Conservation (phyloP, 805 yeast genomes). For the Metschnikowia reukaufii region DNA sequence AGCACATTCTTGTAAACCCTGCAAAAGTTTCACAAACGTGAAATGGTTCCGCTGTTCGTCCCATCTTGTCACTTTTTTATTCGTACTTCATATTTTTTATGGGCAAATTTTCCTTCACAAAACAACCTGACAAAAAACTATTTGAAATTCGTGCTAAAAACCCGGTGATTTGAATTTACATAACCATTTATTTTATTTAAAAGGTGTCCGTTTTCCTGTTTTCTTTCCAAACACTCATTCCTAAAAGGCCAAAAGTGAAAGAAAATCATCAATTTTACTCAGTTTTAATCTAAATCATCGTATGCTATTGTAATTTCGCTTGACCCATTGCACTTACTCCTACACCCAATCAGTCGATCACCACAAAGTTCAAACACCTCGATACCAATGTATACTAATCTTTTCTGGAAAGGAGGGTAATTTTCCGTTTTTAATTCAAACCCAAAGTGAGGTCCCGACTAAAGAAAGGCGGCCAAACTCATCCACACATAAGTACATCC, state of each 20-base stretch:
- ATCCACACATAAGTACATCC: constrained; percentile 3
- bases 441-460: constrained; percentile 2
- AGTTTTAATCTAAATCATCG: background rate
- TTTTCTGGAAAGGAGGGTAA: background rate
- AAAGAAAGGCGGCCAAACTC: constrained; percentile 1
- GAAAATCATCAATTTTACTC: background rate
- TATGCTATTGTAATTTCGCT: constrained; percentile 1
- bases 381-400: constrained; percentile 1
- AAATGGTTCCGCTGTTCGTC: no score
- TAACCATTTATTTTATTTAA: no score
- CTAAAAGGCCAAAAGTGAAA: background rate
- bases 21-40: no score
- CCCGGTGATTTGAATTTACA: no score
- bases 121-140: no score
- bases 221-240: no score
- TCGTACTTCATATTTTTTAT: no score
- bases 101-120: no score
- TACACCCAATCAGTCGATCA: constrained; percentile 7
- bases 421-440: background rate
- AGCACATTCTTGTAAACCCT: no score
- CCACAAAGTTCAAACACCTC: constrained; percentile 7
- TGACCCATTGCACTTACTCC: constrained; percentile 5
- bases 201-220: no score
- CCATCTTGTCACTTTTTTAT: no score
- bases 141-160: no score